Conservation (phyloP, 2,329 filamentous ascomycete species). For the Penicillium occitanis region DNA sequence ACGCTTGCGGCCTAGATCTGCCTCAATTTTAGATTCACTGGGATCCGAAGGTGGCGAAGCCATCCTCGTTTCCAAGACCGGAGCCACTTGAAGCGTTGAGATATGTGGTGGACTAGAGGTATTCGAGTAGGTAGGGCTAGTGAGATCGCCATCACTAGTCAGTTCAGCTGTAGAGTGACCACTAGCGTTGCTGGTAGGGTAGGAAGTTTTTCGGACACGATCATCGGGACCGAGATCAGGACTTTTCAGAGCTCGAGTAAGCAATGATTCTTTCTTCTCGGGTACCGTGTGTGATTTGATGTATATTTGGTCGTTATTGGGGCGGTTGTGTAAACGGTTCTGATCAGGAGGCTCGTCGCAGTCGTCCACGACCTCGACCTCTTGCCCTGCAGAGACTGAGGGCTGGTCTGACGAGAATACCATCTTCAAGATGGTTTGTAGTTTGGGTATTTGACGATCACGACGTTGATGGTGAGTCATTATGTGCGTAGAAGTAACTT, state of each 20-base stretch:
- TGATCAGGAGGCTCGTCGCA: conserved; percentile 83
- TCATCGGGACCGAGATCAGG: conserved; percentile 53
- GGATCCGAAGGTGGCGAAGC: conserved; percentile 35
- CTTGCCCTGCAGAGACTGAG: conserved; percentile 40
- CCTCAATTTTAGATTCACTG: conserved; percentile 60
- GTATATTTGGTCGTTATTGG: conserved; percentile 41
- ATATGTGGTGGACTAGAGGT: conserved; percentile 81
- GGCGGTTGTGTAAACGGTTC: conserved; percentile 29
- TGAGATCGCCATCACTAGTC: conserved; percentile 90
- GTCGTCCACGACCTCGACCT: conserved; percentile 70
- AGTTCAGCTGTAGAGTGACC: conserved; percentile 81
- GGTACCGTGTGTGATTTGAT: conserved; percentile 50
- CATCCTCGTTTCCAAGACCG: conserved; percentile 24
- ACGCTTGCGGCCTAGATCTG: conserved; percentile 71
- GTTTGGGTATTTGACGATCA: conserved; percentile 27
- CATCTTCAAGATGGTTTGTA: conserved; percentile 48
- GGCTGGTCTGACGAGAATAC: conserved; percentile 44
- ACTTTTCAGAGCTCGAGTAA: conserved; percentile 75
- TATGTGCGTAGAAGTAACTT: neutral
- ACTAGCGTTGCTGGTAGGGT: conserved; percentile 71
- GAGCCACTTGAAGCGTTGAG: conserved; percentile 36
- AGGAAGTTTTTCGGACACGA: conserved; percentile 57
- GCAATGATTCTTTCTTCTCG: conserved; percentile 71
- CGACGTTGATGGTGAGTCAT: conserved; percentile 23
- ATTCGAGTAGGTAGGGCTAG: conserved; percentile 82